Evolutionary conservation across 345 rosid species (phyloP).

Genomic region (Durio zibethinus): DNA sequence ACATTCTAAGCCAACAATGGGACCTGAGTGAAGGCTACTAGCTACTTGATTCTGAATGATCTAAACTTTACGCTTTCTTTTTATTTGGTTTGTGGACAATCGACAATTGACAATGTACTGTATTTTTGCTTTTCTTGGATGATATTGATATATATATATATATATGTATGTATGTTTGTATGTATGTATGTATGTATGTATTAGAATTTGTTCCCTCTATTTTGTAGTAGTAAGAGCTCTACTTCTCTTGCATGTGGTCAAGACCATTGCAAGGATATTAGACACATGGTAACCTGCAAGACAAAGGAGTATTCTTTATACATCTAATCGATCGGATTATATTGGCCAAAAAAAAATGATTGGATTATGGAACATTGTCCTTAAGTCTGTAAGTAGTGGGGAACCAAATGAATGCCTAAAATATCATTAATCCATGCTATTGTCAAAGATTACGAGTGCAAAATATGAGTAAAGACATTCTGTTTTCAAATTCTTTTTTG

Average conservation of each 20-base stretch:
- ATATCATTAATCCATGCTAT: background rate
- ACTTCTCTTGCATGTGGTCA: background rate
- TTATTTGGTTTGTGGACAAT: too few relatives aligned
- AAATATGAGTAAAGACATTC: background rate
- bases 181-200: background rate
- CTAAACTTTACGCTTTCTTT: too few relatives aligned
- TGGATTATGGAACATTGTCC: background rate
- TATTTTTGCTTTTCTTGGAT: too few relatives aligned
- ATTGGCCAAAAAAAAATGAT: too few relatives aligned
- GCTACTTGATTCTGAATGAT: background rate
- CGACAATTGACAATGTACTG: too few relatives aligned
- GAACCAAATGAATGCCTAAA: background rate
- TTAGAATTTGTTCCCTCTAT: background rate
- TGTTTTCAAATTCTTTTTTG: background rate
- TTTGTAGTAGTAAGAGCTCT: background rate
- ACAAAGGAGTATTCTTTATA: background rate
- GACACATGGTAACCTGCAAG: background rate
- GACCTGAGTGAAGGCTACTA: background rate
- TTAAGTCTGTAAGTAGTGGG: background rate
- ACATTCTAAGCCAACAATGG: background rate
- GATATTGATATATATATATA: too few relatives aligned
- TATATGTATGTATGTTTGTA: too few relatives aligned
- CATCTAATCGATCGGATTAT: background rate
- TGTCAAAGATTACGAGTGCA: background rate
- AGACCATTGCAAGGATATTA: background rate